A percentile compares a stretch with the other conserved stretches of the same genome.
Conservation (phyloP, 345 rosid genomes). For the Lepidium sativum region DNA sequence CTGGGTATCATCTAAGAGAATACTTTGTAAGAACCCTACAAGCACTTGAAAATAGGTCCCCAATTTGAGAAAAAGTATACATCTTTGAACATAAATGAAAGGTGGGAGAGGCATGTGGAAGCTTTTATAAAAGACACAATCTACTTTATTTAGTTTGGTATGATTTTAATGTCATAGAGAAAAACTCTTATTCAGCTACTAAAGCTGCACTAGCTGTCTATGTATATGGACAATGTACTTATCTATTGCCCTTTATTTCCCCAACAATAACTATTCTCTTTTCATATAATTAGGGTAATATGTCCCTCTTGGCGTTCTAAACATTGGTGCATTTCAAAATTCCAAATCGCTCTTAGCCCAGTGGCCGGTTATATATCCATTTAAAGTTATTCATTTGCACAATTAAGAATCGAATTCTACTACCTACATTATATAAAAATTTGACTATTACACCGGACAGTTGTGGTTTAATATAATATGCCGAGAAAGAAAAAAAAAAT, state of each 20-base stretch:
- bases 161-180: background rate
- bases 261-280: background rate
- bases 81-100: constrained; percentile 8
- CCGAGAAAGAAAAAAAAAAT: no score
- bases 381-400: no score
- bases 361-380: no score
- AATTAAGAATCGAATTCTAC: no score
- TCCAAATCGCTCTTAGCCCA: no score
- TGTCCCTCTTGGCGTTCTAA: background rate
- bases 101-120: constrained; percentile 16
- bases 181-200: constrained; percentile 6
- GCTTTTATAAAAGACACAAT: constrained; percentile 11
- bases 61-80: background rate
- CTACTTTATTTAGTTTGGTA: background rate
- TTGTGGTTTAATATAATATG: no score
- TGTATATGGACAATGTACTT: background rate
- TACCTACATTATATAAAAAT: no score
- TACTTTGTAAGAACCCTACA: no score
- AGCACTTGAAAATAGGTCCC: background rate
- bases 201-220: background rate
- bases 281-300: background rate
- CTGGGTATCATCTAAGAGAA: no score
- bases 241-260: background rate
- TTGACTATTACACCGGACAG: no score
- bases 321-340: no score